Evolutionary conservation across 208 protist species (phyloP).

Genomic region (Leishmania arabica): DNA sequence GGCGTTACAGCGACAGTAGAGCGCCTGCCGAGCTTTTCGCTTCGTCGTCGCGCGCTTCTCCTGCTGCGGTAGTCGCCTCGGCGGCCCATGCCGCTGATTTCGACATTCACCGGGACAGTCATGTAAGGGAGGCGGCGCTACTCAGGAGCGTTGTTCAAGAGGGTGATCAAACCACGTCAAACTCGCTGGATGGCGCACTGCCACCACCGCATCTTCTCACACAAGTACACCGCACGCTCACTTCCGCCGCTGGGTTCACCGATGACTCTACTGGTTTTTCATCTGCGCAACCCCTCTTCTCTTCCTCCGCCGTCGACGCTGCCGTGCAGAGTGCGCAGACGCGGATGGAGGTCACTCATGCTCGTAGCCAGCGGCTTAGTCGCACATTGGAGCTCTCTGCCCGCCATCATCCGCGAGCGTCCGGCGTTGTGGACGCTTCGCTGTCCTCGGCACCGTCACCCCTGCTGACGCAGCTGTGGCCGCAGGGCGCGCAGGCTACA

Average conservation of each 20-base stretch:
- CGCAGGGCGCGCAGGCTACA: background rate
- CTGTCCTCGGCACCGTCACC: background rate
- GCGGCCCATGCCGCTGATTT: background rate
- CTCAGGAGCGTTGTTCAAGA: background rate
- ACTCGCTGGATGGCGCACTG: background rate
- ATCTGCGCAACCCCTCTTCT: background rate
- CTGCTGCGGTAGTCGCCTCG: background rate
- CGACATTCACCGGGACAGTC: background rate
- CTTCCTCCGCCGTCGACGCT: background rate
- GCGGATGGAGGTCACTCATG: slow-evolving; percentile 3
- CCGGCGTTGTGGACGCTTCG: background rate
- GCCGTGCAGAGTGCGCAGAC: background rate
- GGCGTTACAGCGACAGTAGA: background rate
- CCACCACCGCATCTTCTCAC: background rate
- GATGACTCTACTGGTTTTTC: background rate
- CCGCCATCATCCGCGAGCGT: background rate
- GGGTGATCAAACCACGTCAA: background rate
- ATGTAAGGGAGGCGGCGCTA: background rate
- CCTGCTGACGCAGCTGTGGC: background rate
- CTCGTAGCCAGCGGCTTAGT: background rate
- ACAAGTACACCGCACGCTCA: background rate
- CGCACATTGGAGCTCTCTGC: background rate
- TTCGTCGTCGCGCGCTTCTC: background rate
- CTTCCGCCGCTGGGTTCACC: background rate
- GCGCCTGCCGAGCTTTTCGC: background rate